A percentile compares a stretch with the other conserved stretches of the same genome.
Evolutionary conservation across 345 rosid species (phyloP).

Genomic region (Acer yangbiense): DNA sequence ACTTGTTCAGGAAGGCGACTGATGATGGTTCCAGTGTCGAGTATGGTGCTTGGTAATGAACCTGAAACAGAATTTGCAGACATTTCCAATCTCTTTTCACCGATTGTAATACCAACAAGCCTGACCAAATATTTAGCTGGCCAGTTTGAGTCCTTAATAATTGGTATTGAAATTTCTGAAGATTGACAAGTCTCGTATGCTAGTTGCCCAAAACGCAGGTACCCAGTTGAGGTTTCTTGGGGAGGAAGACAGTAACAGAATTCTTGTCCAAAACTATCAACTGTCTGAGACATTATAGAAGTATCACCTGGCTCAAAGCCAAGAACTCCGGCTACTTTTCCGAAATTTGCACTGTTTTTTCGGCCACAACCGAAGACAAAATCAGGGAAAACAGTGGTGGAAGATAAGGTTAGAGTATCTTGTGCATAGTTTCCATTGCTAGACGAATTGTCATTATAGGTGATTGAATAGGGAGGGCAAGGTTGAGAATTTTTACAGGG

Average conservation of each 20-base stretch:
- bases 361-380: slow-evolving; percentile 29
- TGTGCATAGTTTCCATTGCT: neutral
- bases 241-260: slow-evolving; percentile 37
- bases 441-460: neutral
- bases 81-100: slow-evolving; percentile 12
- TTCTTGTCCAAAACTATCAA: neutral
- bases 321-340: slow-evolving; percentile 24
- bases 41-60: slow-evolving; percentile 17
- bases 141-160: neutral
- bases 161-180: neutral
- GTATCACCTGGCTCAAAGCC: slow-evolving; percentile 17
- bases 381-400: neutral
- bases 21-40: slow-evolving; percentile 34
- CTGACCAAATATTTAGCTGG: slow-evolving; percentile 13
- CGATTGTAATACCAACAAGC: slow-evolving; percentile 28
- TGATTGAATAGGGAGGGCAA: neutral
- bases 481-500: neutral
- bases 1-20: slow-evolving; percentile 25
- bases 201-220: slow-evolving; percentile 21
- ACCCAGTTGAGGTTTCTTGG: slow-evolving; percentile 3
- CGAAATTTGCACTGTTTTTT: neutral
- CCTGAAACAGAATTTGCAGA: neutral
- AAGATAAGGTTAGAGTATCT: slow-evolving; percentile 19
- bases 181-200: slow-evolving; percentile 20
- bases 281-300: slow-evolving; percentile 24